Base-by-base conservation (phyloP, 2,329 filamentous ascomycete species). In the Aspergillus sp. region DNA sequence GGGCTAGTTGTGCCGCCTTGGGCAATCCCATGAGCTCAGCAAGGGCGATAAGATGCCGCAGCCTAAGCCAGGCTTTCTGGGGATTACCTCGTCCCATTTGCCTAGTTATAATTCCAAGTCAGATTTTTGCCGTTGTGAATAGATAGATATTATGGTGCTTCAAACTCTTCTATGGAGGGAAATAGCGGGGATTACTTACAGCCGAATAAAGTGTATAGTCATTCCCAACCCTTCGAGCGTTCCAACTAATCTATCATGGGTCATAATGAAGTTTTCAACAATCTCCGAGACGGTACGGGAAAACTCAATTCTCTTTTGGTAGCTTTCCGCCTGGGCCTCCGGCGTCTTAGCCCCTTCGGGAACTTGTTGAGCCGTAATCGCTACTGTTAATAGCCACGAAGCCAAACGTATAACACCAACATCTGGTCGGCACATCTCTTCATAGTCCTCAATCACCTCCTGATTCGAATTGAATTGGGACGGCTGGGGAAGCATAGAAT, bases 1-100 rank as follows among this genome's bases (percentile, higher is more conserved):
- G 57, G 7, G 48, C 35, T 6, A 53, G n/a, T 23, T 58, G 55
- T 19, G 9, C 55, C 4, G 55, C 25, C n/a, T 57, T 63, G 12
- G 73, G 72, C 4, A 77, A 59, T 2, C 74, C 75, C 46, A 76
- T 72, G 2, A 77, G 60, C 60, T 77, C 73, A 44, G 73, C 73
- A 23, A 77, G 62, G 3, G 74, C 70, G 25, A 76, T 70, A 19
- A 70, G 63, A 41, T 73, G 69, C n/a, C 75, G 74, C 17, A 77
- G 54, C 21, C 64, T 65, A 21, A 77, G 60, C 74, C 74, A 77
- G 23, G 69, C 64, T 25, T 70, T 72, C 45, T 70, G 67, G 19
- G 76, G 66, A 33, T 70, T 71, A 3, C 72, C 73, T 25, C 66
- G 67, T 8, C 70, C 68, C 17, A 73, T 63, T 56, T 70, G 67